These are phyloP conservation scores for Chaetoscypha palmicola DNA, from an alignment of 2,329 filamentous ascomycete species.

Conservation along the genomic window DNA sequence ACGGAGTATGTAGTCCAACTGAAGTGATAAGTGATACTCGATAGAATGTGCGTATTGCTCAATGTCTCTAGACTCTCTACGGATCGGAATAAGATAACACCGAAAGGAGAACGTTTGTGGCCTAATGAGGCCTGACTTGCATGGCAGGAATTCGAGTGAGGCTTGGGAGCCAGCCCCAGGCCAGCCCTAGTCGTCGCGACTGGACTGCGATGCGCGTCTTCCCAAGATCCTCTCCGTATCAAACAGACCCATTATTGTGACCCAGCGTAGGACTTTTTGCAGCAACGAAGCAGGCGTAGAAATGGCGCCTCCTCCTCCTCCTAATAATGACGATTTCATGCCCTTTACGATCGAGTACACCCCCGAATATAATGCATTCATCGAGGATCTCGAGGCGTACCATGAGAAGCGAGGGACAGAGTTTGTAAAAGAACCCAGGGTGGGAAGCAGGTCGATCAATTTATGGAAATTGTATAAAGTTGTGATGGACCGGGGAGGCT, in stretches of 20 bases:
- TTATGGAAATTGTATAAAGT: conserved; percentile 71
- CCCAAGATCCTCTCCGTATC: not conserved
- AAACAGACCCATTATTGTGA: too few species aligned
- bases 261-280: not conserved
- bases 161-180: not conserved
- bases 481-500: conserved; percentile 71
- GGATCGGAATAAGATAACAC: too few species aligned
- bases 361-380: conserved; percentile 72
- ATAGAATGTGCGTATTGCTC: too few species aligned
- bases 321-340: conserved; percentile 8
- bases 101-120: too few species aligned
- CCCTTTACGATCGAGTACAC: conserved; percentile 36
- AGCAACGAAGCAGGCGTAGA: conserved; percentile 5
- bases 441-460: conserved; percentile 70
- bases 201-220: too few species aligned
- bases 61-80: too few species aligned
- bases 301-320: conserved; percentile 23
- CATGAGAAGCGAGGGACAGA: conserved; percentile 72
- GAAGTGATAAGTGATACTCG: too few species aligned
- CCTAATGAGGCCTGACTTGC: not conserved
- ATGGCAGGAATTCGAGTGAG: not conserved
- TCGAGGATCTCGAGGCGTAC: conserved; percentile 63
- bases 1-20: too few species aligned
- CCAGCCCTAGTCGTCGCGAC: too few species aligned
- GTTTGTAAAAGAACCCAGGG: conserved; percentile 74